Percentiles rank a stretch among this genome's conserved stretches.
Evolutionary conservation across 495 filamentous ascomycete species (phyloP).

Genomic region (Terfezia boudieri): DNA sequence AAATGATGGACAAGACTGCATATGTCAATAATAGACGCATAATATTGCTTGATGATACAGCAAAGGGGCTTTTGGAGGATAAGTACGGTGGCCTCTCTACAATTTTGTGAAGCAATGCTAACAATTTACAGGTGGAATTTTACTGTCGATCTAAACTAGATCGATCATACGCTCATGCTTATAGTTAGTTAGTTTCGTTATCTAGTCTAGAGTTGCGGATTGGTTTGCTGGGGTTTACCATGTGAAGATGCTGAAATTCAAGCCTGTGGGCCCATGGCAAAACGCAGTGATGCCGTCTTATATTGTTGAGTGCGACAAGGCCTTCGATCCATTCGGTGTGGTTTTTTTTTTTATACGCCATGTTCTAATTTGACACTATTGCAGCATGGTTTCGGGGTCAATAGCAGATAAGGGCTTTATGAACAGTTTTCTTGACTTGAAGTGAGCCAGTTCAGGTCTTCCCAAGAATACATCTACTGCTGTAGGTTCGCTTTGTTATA

Average conservation of each 20-base stretch:
- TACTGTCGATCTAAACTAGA: slow-evolving; percentile 11
- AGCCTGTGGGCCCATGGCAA: neutral
- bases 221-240: neutral
- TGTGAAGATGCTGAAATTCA: neutral
- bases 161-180: neutral
- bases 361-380: neutral
- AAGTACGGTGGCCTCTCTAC: slow-evolving; percentile 20
- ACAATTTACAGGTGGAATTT: slow-evolving; percentile 18
- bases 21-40: slow-evolving; percentile 86
- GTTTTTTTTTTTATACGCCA: neutral
- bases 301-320: neutral
- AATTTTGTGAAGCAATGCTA: neutral
- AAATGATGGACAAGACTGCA: slow-evolving; percentile 92
- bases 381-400: no score
- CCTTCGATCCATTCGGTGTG: neutral
- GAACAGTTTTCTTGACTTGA: no score
- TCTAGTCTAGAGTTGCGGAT: neutral
- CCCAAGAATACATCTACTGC: no score
- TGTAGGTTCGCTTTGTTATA: no score
- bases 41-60: slow-evolving; percentile 76
- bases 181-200: neutral
- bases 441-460: no score
- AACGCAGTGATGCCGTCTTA: neutral
- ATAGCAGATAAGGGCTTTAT: no score
- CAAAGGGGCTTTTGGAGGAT: slow-evolving; percentile 74